These are phyloP conservation scores for Candida pseudoviswanathii DNA, from an alignment of 1,139 yeast species.

Conservation along the genomic window DNA sequence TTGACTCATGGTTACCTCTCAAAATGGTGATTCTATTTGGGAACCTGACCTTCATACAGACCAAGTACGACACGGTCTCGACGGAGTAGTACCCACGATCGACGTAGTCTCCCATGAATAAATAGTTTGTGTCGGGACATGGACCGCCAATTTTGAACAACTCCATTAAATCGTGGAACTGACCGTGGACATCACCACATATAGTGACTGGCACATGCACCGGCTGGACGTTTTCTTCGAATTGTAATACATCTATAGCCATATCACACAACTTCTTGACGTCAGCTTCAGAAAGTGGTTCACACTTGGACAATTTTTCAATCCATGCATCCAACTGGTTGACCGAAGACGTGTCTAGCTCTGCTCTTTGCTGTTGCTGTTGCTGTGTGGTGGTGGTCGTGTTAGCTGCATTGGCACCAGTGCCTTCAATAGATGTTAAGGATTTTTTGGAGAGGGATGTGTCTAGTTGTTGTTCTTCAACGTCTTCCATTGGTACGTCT, in stretches of 20 bases:
- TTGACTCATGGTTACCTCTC: constrained; percentile 95
- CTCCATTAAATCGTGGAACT: constrained; percentile 92
- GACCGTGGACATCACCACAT: constrained; percentile 99
- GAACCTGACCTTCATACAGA: constrained; percentile 90
- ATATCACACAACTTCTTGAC: constrained; percentile 80
- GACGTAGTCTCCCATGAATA: constrained; percentile 93
- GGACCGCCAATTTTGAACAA: constrained; percentile 93
- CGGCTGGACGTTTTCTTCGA: constrained; percentile 91
- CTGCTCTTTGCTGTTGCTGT: constrained; percentile 8
- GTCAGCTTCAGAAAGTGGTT: constrained; percentile 80
- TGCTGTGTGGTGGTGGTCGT: constrained; percentile 5
- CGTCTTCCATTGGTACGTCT: constrained; percentile 75
- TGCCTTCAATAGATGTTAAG: constrained; percentile 8
- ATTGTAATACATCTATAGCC: constrained; percentile 90
- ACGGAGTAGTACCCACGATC: constrained; percentile 94
- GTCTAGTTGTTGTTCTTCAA: constrained; percentile 45
- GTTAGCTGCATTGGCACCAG: constrained; percentile 10
- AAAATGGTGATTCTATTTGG: constrained; percentile 92
- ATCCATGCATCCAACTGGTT: constrained; percentile 88
- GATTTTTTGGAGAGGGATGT: constrained; percentile 8
- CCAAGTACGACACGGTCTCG: constrained; percentile 87
- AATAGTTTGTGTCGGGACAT: constrained; percentile 76
- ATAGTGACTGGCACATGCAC: constrained; percentile 94
- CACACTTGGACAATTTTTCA: constrained; percentile 74
- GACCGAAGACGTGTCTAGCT: constrained; percentile 28